Conservation (phyloP, 495 filamentous ascomycete species). For the Aspergillus avenaceus region DNA sequence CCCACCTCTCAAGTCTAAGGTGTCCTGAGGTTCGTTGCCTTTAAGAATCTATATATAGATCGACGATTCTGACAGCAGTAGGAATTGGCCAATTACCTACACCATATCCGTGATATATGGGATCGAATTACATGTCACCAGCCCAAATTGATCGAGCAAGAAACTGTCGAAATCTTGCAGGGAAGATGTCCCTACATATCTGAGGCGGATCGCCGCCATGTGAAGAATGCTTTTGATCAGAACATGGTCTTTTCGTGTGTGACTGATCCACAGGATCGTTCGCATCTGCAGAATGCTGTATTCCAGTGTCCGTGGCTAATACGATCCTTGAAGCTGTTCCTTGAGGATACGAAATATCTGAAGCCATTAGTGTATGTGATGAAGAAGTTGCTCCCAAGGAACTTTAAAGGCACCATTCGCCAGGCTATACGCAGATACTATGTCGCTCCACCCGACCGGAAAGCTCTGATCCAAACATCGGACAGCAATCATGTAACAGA, state of each 20-base stretch:
- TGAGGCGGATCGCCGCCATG: slow-evolving; percentile 12
- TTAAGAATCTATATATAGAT: not conserved
- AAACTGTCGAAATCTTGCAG: slow-evolving; percentile 15
- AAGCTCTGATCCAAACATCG: slow-evolving; percentile 1
- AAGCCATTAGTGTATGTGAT: slow-evolving; percentile 20
- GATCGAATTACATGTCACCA: not conserved
- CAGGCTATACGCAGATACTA: slow-evolving; percentile 12
- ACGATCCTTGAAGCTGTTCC: slow-evolving; percentile 21
- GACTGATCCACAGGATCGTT: slow-evolving; percentile 1
- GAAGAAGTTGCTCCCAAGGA: slow-evolving; percentile 17
- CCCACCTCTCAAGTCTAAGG: slow-evolving; percentile 1
- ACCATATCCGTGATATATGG: not conserved
- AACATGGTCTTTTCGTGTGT: slow-evolving; percentile 8
- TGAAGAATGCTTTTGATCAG: slow-evolving; percentile 10
- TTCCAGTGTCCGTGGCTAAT: slow-evolving; percentile 16
- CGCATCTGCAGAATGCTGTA: slow-evolving; percentile 7
- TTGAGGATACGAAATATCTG: slow-evolving; percentile 28
- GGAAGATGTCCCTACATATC: slow-evolving; percentile 15
- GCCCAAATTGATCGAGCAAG: slow-evolving; percentile 7
- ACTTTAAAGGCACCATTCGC: slow-evolving; percentile 14
- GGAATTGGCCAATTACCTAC: slow-evolving; percentile 5
- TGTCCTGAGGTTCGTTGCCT: slow-evolving; percentile 7
- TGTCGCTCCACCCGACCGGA: slow-evolving; percentile 5
- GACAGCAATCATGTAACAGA: slow-evolving; percentile 7
- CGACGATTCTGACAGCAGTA: not conserved